Evolutionary conservation across 179 eudicot genomes (phyloP).

Genomic region (Heliamphora pulchella): DNA sequence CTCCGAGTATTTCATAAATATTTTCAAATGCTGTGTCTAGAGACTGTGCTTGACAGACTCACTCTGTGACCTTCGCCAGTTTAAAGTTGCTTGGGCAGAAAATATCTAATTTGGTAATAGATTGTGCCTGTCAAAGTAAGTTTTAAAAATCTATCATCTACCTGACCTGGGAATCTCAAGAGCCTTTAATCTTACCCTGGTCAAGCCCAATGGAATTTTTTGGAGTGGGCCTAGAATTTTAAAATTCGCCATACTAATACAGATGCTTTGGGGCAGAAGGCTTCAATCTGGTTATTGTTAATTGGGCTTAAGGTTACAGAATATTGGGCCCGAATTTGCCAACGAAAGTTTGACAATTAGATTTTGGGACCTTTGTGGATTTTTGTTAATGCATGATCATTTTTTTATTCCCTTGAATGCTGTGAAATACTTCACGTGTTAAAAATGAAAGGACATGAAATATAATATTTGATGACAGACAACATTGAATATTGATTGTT

Average conservation of each 20-base stretch:
- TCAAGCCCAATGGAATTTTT: neutral
- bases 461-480: neutral
- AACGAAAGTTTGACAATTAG: neutral
- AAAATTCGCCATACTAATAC: neutral
- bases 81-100: constrained; percentile 3
- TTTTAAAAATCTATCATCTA: neutral
- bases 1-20: neutral
- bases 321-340: neutral
- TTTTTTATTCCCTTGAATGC: neutral
- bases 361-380: neutral
- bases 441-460: neutral
- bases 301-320: neutral
- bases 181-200: neutral
- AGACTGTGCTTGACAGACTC: neutral
- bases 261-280: neutral
- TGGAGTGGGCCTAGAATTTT: neutral
- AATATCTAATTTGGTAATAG: neutral
- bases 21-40: neutral
- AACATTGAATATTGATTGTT: neutral
- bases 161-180: neutral
- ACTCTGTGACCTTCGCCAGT: neutral
- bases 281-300: neutral
- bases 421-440: neutral
- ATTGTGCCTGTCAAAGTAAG: neutral
- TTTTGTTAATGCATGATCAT: neutral